Conservation (phyloP, 2,329 filamentous ascomycete genomes). For the Colletotrichum cordylinicola region DNA sequence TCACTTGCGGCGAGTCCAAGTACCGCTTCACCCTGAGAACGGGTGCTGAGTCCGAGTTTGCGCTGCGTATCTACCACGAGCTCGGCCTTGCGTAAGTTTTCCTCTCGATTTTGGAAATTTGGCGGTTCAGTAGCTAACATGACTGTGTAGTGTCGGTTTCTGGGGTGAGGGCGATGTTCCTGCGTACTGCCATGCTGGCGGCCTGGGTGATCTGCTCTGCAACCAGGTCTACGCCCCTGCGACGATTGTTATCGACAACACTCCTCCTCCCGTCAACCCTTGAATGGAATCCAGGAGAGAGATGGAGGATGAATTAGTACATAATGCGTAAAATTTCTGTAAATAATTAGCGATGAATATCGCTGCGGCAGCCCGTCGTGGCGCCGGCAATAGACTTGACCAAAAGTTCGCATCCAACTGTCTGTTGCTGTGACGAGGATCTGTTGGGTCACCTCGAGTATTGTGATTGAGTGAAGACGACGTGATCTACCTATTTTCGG, state of each 20-base stretch:
- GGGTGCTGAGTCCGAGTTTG: constrained; percentile 22
- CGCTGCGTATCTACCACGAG: constrained; percentile 29
- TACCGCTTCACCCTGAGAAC: constrained; percentile 32
- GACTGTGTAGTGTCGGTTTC: constrained; percentile 19
- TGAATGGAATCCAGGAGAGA: not conserved
- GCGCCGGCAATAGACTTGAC: not conserved
- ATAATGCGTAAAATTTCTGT: not conserved
- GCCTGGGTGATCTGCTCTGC: constrained; percentile 24
- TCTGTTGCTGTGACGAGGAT: not conserved
- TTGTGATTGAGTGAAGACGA: not conserved
- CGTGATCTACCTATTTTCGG: not conserved
- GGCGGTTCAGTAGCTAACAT: not conserved
- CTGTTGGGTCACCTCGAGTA: not conserved
- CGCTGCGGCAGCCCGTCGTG: not conserved
- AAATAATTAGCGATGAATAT: not conserved
- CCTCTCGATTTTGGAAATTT: accelerated
- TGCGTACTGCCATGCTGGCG: constrained; percentile 27
- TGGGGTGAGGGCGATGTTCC: constrained; percentile 24
- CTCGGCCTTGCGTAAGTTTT: constrained; percentile 26
- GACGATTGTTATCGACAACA: constrained; percentile 25
- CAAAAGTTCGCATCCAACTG: not conserved
- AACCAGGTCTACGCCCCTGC: constrained; percentile 17
- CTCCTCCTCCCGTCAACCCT: not conserved
- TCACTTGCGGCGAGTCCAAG: constrained; percentile 30
- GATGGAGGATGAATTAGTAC: not conserved